phyloP scores from a whole-genome alignment of 2,329 filamentous ascomycete genomes.

The Pestalotiopsis sp. region DNA sequence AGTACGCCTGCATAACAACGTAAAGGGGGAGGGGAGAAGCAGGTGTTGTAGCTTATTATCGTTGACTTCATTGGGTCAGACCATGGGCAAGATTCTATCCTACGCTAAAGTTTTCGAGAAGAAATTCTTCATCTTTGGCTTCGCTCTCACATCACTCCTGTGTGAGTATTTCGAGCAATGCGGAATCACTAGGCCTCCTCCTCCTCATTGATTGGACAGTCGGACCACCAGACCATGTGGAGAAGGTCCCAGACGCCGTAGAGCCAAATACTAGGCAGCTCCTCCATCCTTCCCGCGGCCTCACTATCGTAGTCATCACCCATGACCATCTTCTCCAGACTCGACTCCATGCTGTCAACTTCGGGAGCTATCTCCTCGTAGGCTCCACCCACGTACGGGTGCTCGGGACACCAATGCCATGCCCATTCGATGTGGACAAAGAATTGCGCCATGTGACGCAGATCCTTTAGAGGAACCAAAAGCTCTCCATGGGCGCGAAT shows the following conservation, averaged over 20 bases:
- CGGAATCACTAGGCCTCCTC: no score
- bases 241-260: neutral
- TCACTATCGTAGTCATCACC: slow-evolving; percentile 14
- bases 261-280: slow-evolving; percentile 7
- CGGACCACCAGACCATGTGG: no score
- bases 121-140: no score
- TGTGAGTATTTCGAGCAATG: no score
- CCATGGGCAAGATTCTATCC: no score
- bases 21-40: no score
- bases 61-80: no score
- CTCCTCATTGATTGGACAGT: no score
- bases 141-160: no score
- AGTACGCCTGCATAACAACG: no score
- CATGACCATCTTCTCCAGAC: slow-evolving; percentile 18
- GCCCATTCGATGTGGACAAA: slow-evolving; percentile 17
- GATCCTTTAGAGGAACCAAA: neutral
- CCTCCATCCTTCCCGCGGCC: slow-evolving; percentile 12
- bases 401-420: slow-evolving; percentile 11
- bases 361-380: neutral
- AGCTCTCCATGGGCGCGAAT: slow-evolving; percentile 5
- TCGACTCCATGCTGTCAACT: slow-evolving; percentile 12
- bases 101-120: no score
- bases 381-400: neutral
- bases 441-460: slow-evolving; percentile 14
- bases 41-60: no score